Evolutionary conservation across 2,329 filamentous ascomycete genomes (phyloP).

Genomic region (Neonectria coccinea): DNA sequence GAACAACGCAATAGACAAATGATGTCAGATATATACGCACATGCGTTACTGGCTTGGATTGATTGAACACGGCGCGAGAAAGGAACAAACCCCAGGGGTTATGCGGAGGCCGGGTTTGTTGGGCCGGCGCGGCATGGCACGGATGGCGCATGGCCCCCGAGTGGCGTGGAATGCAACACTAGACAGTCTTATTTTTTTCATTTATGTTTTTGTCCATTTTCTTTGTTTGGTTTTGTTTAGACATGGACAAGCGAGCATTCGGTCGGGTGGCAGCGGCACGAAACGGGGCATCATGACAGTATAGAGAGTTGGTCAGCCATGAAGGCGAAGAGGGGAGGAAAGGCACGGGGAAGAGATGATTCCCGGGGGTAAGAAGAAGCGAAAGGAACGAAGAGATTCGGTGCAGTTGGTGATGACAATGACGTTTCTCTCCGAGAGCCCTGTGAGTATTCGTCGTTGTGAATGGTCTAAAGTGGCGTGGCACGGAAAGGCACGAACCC

Average conservation of each 20-base stretch:
- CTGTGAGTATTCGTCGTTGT: background rate
- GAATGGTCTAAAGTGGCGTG: background rate
- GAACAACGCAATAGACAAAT: background rate
- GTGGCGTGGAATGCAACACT: constrained; percentile 27
- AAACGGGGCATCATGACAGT: constrained; percentile 35
- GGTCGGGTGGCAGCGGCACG: constrained; percentile 23
- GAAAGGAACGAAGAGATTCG: background rate
- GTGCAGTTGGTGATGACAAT: background rate
- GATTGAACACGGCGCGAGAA: constrained; percentile 10
- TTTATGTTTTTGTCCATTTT: constrained; percentile 25
- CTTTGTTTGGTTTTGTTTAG: constrained; percentile 38
- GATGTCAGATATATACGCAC: background rate
- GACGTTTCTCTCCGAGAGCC: background rate
- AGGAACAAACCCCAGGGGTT: background rate
- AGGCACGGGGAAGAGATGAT: background rate
- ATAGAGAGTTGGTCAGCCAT: constrained; percentile 42
- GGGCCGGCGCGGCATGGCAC: background rate
- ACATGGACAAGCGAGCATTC: constrained; percentile 37
- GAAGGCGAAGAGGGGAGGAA: constrained; percentile 1
- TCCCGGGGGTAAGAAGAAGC: background rate
- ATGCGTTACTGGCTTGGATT: constrained; percentile 16
- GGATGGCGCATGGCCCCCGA: constrained; percentile 5
- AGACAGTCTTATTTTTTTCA: constrained; percentile 32
- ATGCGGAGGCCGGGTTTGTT: constrained; percentile 4
- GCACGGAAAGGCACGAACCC: background rate